Percentiles rank a stretch among this genome's conserved stretches.
Evolutionary conservation across 73 alveolate genomes (phyloP).

Genomic region (Paramecium octaurelia): DNA sequence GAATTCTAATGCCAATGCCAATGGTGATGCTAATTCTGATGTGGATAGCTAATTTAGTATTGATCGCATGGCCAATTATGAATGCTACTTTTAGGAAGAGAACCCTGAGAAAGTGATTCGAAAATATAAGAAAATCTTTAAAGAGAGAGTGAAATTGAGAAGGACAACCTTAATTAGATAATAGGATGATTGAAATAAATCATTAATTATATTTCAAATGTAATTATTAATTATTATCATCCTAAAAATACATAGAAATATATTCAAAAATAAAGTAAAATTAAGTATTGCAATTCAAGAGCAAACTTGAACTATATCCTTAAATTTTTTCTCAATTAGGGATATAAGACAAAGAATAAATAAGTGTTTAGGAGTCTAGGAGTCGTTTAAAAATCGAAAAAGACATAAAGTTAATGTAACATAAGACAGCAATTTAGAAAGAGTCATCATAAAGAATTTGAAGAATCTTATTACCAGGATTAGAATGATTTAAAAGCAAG

Average conservation of each 20-base stretch:
- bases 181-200: background rate
- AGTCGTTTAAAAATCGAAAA: no score
- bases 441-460: background rate
- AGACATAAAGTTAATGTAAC: no score
- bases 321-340: no score
- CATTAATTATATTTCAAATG: background rate
- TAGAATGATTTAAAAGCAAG: background rate
- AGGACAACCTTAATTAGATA: background rate
- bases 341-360: no score
- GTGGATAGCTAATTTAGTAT: background rate
- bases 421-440: background rate
- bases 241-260: background rate
- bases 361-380: no score
- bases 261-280: background rate
- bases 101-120: background rate
- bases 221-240: background rate
- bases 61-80: background rate
- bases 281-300: background rate
- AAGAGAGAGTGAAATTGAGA: background rate
- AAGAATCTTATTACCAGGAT: background rate
- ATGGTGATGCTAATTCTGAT: background rate
- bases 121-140: background rate
- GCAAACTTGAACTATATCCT: background rate
- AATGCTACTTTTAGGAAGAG: background rate
- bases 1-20: background rate